These are phyloP conservation scores for Primulina huaijiensis DNA, from an alignment of 257 asterid genomes.

Conservation along the genomic window DNA sequence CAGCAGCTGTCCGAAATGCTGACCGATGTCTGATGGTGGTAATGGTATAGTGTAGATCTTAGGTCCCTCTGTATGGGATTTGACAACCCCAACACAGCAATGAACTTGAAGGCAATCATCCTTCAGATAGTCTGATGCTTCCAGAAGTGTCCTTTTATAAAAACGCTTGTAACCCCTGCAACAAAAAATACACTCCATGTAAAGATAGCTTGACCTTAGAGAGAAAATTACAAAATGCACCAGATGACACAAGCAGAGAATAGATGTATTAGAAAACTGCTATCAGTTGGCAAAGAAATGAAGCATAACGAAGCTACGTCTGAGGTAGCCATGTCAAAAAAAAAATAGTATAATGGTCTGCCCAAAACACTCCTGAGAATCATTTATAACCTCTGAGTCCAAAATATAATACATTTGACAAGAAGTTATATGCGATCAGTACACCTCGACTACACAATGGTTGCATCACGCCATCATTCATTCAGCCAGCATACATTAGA, in stretches of 20 bases:
- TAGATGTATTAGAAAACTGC: no score
- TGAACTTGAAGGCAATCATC: slow-evolving; percentile 90
- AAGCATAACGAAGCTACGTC: background rate
- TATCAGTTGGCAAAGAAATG: background rate
- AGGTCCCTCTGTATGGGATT: slow-evolving; percentile 83
- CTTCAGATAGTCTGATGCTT: slow-evolving; percentile 76
- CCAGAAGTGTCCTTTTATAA: slow-evolving; percentile 69
- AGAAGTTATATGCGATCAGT: background rate
- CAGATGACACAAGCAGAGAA: background rate
- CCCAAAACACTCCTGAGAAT: background rate
- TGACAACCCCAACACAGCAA: slow-evolving; percentile 91
- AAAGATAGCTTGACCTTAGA: background rate
- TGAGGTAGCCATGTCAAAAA: background rate
- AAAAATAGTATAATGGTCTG: no score
- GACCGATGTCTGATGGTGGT: slow-evolving; percentile 83
- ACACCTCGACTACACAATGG: background rate
- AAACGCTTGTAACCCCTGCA: slow-evolving; percentile 95
- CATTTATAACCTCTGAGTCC: background rate
- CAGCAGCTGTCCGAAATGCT: slow-evolving; percentile 76
- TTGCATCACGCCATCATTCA: background rate
- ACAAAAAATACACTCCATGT: slow-evolving; percentile 11
- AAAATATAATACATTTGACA: background rate
- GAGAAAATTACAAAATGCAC: background rate
- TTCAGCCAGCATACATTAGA: background rate
- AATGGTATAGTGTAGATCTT: slow-evolving; percentile 67